A percentile compares a stretch with the other conserved stretches of the same genome.
Conservation (phyloP, 2,329 filamentous ascomycete species). For the Fusarium hostae region DNA sequence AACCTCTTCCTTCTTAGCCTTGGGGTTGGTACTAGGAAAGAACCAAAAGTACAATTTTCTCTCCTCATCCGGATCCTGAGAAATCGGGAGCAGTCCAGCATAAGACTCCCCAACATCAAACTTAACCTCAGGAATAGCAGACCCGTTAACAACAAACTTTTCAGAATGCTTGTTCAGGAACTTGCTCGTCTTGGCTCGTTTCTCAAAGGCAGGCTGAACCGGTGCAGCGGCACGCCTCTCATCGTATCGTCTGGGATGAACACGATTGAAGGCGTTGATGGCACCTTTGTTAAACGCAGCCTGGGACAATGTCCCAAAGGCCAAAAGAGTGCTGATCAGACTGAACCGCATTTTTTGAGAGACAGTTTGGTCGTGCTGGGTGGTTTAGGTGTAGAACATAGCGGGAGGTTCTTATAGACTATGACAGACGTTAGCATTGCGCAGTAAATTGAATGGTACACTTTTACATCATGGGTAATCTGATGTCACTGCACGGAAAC, state of each 20-base stretch:
- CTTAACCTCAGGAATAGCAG: slow-evolving; percentile 71
- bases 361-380: background rate
- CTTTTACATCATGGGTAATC: slow-evolving; percentile 4
- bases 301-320: slow-evolving; percentile 39
- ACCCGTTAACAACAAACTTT: slow-evolving; percentile 71
- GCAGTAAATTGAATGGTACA: background rate
- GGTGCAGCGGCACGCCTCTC: slow-evolving; percentile 13
- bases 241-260: slow-evolving; percentile 17
- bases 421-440: background rate
- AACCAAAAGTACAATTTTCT: slow-evolving; percentile 74
- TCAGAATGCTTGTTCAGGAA: slow-evolving; percentile 38
- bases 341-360: slow-evolving; percentile 35
- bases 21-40: slow-evolving; percentile 66
- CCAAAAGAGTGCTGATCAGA: slow-evolving; percentile 31
- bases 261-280: slow-evolving; percentile 33
- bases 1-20: slow-evolving; percentile 64
- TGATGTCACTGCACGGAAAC: slow-evolving; percentile 27
- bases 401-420: slow-evolving; percentile 2
- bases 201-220: slow-evolving; percentile 2
- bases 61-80: slow-evolving; percentile 58
- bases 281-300: slow-evolving; percentile 42
- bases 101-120: slow-evolving; percentile 77
- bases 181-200: slow-evolving; percentile 29
- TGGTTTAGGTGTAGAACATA: background rate
- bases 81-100: slow-evolving; percentile 70